Conservation (phyloP, 176 grass and related monocot species). For the Oryza nivara region DNA sequence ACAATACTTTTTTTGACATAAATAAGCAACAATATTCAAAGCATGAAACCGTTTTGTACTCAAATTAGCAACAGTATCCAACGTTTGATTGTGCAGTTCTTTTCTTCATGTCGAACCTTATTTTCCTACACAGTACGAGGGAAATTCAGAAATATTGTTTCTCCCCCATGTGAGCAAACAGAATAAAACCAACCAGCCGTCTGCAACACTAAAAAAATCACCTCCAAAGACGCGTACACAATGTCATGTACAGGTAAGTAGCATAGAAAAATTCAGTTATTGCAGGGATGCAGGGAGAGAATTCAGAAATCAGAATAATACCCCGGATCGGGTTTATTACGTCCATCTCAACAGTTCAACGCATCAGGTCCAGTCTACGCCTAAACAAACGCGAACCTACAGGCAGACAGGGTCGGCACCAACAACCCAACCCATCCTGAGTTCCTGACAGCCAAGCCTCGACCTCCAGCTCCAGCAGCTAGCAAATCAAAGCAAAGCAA, state of each 20-base stretch:
- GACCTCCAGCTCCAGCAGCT: too few relatives aligned
- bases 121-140: background rate
- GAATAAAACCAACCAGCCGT: background rate
- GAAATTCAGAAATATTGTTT: background rate
- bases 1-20: too few relatives aligned
- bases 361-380: background rate
- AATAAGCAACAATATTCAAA: background rate
- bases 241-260: background rate
- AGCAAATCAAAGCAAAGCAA: too few relatives aligned
- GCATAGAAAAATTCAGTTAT: too few relatives aligned
- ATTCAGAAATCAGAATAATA: too few relatives aligned
- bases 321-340: background rate
- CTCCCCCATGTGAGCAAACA: background rate
- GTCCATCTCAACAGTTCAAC: background rate
- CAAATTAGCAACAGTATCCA: background rate
- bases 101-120: background rate
- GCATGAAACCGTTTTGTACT: background rate
- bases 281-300: too few relatives aligned
- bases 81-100: background rate
- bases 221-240: background rate
- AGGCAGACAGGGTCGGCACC: background rate
- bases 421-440: background rate
- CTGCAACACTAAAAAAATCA: background rate
- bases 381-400: background rate
- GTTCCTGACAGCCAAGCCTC: background rate